Evolutionary conservation across 306 rosid genomes (phyloP), one percentile per base, ranked within the genome.

Genomic region (Clitoria ternatea): DNA sequence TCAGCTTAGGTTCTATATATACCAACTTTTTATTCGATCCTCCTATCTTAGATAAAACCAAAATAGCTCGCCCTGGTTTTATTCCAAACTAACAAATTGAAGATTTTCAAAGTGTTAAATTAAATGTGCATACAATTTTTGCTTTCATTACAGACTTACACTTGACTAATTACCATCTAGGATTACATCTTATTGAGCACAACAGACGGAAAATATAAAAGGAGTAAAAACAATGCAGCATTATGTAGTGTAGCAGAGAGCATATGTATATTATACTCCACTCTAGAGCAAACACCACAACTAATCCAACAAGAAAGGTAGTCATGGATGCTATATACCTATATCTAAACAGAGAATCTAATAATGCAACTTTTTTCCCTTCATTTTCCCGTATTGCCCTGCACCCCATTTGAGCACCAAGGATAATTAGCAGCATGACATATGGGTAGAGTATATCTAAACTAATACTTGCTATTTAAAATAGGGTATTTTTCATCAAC

Each of bases 151-250:
- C 40, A 44, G 20, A n/a, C n/a, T n/a, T n/a, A n/a, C n/a, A n/a
- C n/a, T 61, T 43, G 40, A 43, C 6, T 45, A n/a, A 12, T 30
- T 2, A 7, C 32, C 24, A 39, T 30, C 73, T 23, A 26, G 72
- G 52, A 60, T 67, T 52, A 73, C 61, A 62, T 35, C 70, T 49
- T 63, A 59, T 39, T 37, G 35, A 30, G 6, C 12, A 59, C 73
- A 73, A 59, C 65, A 48, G 7, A 18, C 26, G 15, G 27, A 10
- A 30, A 35, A 40, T 30, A 30, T 5, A 22, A 77, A 59, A 43
- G 29, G 29, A 53, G 10, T 14, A 61, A 27, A 61, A 9, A 47
- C n/a, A 56, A 39, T 39, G 30, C 23, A n/a, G 57, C 29, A 70
- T 32, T 7, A 37, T 56, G 39, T 0, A 18, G 20, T 15, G 36